Evolutionary conservation across 1,284 basidiomycete genomes (phyloP), one percentile per base, ranked within the genome.

Genomic region (Boletus semigastroideus): DNA sequence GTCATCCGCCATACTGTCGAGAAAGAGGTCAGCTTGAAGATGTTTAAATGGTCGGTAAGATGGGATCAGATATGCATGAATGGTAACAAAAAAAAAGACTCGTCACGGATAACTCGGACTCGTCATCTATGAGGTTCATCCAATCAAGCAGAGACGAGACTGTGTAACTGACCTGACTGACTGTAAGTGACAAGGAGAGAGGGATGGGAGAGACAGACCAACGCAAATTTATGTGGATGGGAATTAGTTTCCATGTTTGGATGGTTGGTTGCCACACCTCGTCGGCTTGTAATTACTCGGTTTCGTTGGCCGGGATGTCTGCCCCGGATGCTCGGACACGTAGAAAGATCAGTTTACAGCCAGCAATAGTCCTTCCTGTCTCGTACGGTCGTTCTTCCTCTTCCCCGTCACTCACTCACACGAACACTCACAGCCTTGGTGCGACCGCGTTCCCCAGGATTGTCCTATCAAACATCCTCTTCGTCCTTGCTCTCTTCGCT

Each of bases 41-140:
- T 16, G 52, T 39, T 56, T 42, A 46, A 17, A 20, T 19, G 43
- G 49, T 60, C 62, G 53, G 53, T 52, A 49, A 52, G 44, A 57
- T 27, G 41, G 42, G 63, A 70, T 92, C 90, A 92, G 90, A 74
- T 78, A 86, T 77, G 87, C 90, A 92, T 92, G 90, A 92, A 92
- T 92, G 89, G 89, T 86, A 87, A 75, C 25, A 75, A 68, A 69
- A 75, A 64, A 66, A 69, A 65, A 61, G 74, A 75, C 64, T 90
- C 89, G 80, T 90, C 89, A 87, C 63, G 60, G 64, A 65, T 67
- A 61, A 63, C 72, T 92, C 90, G 75, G 90, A 92, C 90, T 92
- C 90, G 90, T 92, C 89, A 92, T 92, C 90, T 90, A 79, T 68
- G 67, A 62, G 25, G 66, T 65, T 90, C 89, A 91, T 91, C 89